Base-by-base conservation (phyloP, 305 asterid genomes). In the Fraxinus dipetala region DNA sequence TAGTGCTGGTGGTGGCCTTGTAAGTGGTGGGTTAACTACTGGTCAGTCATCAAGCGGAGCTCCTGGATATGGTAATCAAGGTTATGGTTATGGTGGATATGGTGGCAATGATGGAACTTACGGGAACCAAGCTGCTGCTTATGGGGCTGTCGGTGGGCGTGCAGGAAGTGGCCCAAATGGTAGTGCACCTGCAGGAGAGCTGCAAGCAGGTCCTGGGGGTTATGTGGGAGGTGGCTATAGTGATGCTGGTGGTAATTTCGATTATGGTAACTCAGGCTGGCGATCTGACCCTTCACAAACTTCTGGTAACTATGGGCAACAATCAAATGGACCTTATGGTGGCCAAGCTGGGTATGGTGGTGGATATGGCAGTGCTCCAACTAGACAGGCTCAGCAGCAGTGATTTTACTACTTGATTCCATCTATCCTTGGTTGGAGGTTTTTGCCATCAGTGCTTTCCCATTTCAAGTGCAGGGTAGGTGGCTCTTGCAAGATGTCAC, bases 11-110 rank as follows among this genome's bases (percentile, higher is more conserved):
- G 85, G 90, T 67, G 89, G 85, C 22, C 78, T 87, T 75, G 91
- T 89, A 75, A 75, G 84, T 83, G 94, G 86, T 76, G 98, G 93
- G 30, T 77, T 87, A 35, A 82, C 84, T 28, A 63, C 93, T 14
- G 93, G 95, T 82, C 97, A 94, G 80, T 90, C 97, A 75, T 94
- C 95, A 28, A 87, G 90, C 81, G 97, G 94, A 16, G 87, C 91
- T 43, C 84, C 92, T 59, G 95, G 90, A 40, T 93, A 92, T 82
- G 98, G 97, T 45, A 91, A 81, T 83, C 98, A 92, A 83, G 93
- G 91, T 59, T 95, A 95, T 88, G 98, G 93, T 45, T 95, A 92
- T 83, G 93, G 98, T 76, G 97, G 93, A 65, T 91, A 91, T 82
- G 87, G 92, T 82, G 88, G 91, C 45, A 86, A 59, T 85, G 98